Evolutionary conservation across 305 asterid species (phyloP).

Genomic region (Solanum hybrid): DNA sequence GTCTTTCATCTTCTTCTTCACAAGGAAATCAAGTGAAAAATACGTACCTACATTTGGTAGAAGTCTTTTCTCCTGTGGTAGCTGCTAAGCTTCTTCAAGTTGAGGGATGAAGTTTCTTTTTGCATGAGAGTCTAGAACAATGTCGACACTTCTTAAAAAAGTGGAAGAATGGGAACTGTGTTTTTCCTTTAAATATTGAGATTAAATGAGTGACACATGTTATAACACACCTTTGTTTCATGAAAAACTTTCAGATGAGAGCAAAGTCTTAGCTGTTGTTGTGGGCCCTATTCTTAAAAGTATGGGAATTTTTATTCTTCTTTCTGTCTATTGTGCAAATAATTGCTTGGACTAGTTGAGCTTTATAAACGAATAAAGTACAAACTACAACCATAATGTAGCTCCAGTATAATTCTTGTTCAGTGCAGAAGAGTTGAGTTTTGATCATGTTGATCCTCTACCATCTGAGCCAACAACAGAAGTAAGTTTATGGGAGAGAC

Average conservation of each 20-base stretch:
- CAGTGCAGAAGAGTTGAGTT: constrained; percentile 57
- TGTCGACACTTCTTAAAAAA: neutral
- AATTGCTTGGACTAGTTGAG: neutral
- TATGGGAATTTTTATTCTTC: neutral
- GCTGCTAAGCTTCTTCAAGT: neutral
- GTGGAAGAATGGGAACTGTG: neutral
- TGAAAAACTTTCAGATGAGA: neutral
- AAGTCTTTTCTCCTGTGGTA: neutral
- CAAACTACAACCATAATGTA: neutral
- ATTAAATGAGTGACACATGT: neutral
- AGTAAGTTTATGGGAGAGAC: constrained; percentile 84
- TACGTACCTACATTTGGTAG: neutral
- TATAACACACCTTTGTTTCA: neutral
- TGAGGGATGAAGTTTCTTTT: neutral
- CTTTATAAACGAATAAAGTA: neutral
- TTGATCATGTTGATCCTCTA: constrained; percentile 36
- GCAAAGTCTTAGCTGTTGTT: neutral
- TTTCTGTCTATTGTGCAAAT: neutral
- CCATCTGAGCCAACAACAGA: constrained; percentile 58
- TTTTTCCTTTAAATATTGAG: neutral
- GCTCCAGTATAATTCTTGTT: constrained; percentile 15
- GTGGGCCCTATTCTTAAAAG: neutral
- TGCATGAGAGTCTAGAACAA: neutral
- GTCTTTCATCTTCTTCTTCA: neutral
- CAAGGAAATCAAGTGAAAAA: constrained; percentile 3